Conservation (phyloP, 768 basidiomycete genomes). For the Porphyrellus cyaneotinctus region DNA sequence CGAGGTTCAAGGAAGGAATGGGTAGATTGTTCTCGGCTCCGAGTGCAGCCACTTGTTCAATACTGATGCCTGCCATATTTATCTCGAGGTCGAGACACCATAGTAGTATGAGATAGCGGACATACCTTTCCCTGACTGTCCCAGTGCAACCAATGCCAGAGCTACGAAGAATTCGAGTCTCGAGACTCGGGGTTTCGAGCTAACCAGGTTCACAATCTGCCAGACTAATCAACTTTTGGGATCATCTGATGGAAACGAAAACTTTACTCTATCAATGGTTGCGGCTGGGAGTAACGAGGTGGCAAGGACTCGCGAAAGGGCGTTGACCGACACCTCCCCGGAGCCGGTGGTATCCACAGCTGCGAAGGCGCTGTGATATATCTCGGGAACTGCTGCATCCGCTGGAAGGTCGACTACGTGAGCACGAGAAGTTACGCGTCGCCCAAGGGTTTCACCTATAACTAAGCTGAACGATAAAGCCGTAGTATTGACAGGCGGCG, state of each 20-base stretch:
- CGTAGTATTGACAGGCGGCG: conserved; percentile 52
- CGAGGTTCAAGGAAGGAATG: conserved; percentile 65
- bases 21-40: conserved; percentile 78
- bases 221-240: conserved; percentile 4
- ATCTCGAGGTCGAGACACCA: neutral
- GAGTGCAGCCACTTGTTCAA: conserved; percentile 75
- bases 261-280: conserved; percentile 70
- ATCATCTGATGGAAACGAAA: neutral
- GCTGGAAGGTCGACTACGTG: conserved; percentile 38
- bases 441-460: conserved; percentile 45
- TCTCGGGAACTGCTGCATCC: conserved; percentile 73
- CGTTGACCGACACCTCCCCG: conserved; percentile 79
- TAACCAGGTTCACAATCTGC: conserved; percentile 88
- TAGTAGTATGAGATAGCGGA: conserved; percentile 1
- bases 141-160: conserved; percentile 80
- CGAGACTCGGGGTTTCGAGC: conserved; percentile 73
- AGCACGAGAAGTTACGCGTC: neutral
- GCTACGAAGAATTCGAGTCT: conserved; percentile 91
- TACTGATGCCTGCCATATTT: conserved; percentile 57
- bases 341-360: conserved; percentile 65
- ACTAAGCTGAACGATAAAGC: conserved; percentile 61
- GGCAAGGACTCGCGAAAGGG: conserved; percentile 73
- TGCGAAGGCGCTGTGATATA: conserved; percentile 72
- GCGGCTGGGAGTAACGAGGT: conserved; percentile 78
- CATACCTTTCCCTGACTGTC: conserved; percentile 76